phyloP scores from a whole-genome alignment of 2,329 filamentous ascomycete genomes.

The Fusarium verrucosum region DNA sequence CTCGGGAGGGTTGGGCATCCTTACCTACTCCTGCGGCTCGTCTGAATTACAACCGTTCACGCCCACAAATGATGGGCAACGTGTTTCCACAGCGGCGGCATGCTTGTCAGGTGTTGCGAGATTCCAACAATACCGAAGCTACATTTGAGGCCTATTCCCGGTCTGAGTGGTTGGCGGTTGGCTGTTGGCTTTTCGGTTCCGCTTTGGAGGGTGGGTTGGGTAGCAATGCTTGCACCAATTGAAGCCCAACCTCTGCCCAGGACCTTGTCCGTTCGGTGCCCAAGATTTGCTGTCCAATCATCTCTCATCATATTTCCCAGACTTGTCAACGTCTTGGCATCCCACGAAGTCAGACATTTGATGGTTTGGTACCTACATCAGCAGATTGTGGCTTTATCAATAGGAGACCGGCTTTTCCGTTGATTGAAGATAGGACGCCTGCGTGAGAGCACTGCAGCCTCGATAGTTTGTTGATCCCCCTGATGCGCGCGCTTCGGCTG shows the following conservation, averaged over 20 bases:
- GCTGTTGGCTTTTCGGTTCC: slow-evolving; percentile 17
- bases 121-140: slow-evolving; percentile 39
- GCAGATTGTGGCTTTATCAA: slow-evolving; percentile 5
- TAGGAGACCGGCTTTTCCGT: slow-evolving; percentile 18
- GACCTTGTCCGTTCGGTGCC: slow-evolving; percentile 43
- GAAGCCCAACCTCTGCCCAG: slow-evolving; percentile 47
- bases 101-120: slow-evolving; percentile 35
- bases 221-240: slow-evolving; percentile 53
- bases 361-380: slow-evolving; percentile 24
- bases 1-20: slow-evolving; percentile 40
- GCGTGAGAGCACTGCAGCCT: not conserved
- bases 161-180: slow-evolving; percentile 22
- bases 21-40: slow-evolving; percentile 33
- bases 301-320: slow-evolving; percentile 2
- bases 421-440: slow-evolving; percentile 1
- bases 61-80: slow-evolving; percentile 42
- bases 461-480: slow-evolving; percentile 12
- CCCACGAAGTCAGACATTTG: slow-evolving; percentile 22
- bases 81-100: slow-evolving; percentile 37
- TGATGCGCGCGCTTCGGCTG: slow-evolving; percentile 19
- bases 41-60: slow-evolving; percentile 25
- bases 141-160: slow-evolving; percentile 28
- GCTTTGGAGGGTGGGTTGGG: slow-evolving; percentile 47
- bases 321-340: slow-evolving; percentile 25
- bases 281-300: slow-evolving; percentile 42